phyloP scores from a whole-genome alignment of 2,329 filamentous ascomycete genomes.

The Verticillium albo-atrum region DNA sequence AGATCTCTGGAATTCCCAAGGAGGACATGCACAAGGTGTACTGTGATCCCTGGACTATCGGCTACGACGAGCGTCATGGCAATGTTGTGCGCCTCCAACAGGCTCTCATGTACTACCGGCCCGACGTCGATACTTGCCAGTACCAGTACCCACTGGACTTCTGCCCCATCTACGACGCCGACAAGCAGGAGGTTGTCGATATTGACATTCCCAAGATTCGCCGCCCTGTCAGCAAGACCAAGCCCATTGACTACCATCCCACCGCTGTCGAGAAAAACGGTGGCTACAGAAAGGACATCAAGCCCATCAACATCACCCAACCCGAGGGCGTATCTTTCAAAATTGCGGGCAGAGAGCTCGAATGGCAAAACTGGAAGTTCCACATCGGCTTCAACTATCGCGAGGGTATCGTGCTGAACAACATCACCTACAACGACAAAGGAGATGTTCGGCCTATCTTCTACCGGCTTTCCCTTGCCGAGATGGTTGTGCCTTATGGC shows the following conservation, averaged over 20 bases:
- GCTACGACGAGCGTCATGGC: slow-evolving; percentile 87
- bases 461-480: slow-evolving; percentile 81
- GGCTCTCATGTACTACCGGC: slow-evolving; percentile 92
- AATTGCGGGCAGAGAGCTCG: slow-evolving; percentile 66
- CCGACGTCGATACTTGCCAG: slow-evolving; percentile 78
- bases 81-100: slow-evolving; percentile 77
- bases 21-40: slow-evolving; percentile 94
- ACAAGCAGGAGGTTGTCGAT: slow-evolving; percentile 72
- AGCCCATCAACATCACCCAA: slow-evolving; percentile 83
- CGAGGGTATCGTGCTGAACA: slow-evolving; percentile 85
- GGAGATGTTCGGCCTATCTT: slow-evolving; percentile 73
- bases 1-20: slow-evolving; percentile 71
- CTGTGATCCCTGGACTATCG: slow-evolving; percentile 95
- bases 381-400: slow-evolving; percentile 95
- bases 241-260: slow-evolving; percentile 76
- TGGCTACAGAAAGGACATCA: slow-evolving; percentile 74
- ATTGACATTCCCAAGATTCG: slow-evolving; percentile 80
- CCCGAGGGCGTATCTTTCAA: slow-evolving; percentile 86
- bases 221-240: slow-evolving; percentile 66
- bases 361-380: slow-evolving; percentile 92
- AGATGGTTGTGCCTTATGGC: slow-evolving; percentile 92
- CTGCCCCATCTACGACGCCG: slow-evolving; percentile 83
- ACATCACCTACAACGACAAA: slow-evolving; percentile 87
- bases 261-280: slow-evolving; percentile 67
- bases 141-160: slow-evolving; percentile 92